Evolutionary conservation across 495 filamentous ascomycete species (phyloP).

Genomic region (Xylaria flabelliformis): DNA sequence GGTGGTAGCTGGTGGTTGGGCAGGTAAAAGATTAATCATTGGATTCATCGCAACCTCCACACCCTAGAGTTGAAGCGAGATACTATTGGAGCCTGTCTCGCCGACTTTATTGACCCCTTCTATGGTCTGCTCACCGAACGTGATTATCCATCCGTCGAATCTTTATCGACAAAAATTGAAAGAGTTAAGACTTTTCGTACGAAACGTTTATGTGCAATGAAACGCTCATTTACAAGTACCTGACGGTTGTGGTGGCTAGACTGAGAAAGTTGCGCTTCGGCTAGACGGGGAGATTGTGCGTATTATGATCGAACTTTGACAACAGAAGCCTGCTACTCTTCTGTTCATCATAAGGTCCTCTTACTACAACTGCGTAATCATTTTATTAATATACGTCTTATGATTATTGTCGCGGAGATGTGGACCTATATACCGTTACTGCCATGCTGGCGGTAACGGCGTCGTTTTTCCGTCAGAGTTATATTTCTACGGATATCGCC

Average conservation of each 20-base stretch:
- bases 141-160: neutral
- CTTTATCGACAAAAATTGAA: neutral
- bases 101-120: neutral
- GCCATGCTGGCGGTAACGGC: too few species aligned
- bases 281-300: neutral
- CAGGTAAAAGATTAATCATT: neutral
- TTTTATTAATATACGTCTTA: neutral
- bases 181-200: neutral
- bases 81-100: neutral
- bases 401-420: too few species aligned
- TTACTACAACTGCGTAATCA: too few species aligned
- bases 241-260: neutral
- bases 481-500: neutral
- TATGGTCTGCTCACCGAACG: neutral
- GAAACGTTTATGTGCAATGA: neutral
- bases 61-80: neutral
- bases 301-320: neutral
- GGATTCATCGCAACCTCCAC: neutral
- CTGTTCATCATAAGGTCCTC: neutral
- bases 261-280: neutral
- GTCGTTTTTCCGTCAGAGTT: too few species aligned
- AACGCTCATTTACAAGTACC: neutral
- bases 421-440: too few species aligned
- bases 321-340: neutral
- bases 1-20: neutral